Evolutionary conservation across 2,329 filamentous ascomycete species (phyloP), one percentile per base, ranked within the genome.

Genomic region (Epichloe uncinata): DNA sequence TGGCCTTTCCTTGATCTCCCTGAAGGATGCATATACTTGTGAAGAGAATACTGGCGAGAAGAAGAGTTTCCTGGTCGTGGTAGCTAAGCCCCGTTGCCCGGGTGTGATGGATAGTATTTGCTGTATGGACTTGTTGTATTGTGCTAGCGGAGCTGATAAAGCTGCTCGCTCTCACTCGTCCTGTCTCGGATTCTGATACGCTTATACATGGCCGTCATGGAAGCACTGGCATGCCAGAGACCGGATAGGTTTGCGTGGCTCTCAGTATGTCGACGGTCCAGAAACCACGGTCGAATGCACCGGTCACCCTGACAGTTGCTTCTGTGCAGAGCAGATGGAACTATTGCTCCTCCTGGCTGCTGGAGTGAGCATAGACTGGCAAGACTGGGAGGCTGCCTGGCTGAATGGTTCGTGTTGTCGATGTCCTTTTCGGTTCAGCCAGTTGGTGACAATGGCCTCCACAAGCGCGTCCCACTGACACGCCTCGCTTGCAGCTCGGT

Each of bases 111-210:
- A 20, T 2, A 55, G 37, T 16, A 55, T 42, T n/a, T 50, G 47
- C 3, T 46, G 30, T 4, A 54, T 54, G 3, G 54, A 52, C 11
- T 52, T 48, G 33, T 48, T 54, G 13, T 53, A 52, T n/a, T 57
- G 55, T 18, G 36, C 35, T 12, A 55, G 42, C 2, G 52, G 45
- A 53, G 55, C 3, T 42, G 44, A 37, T 52, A 50, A 3, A 50
- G 48, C 18, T 48, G 22, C 20, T 46, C 49, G 61, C 57, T 61
- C 63, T 62, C 57, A 52, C 56, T 47, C 55, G 44, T 37, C 53
- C 26, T 12, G 11, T 44, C 34, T 49, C 54, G 53, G 33, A 53
- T 50, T 57, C 59, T 47, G 53, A 62, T 59, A 42, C 63, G 37
- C 36, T 49, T 50, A 30, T 48, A 47, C 42, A 49, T 44, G 30